Base-by-base conservation (phyloP, 345 rosid genomes). In the Alliaria petiolata region DNA sequence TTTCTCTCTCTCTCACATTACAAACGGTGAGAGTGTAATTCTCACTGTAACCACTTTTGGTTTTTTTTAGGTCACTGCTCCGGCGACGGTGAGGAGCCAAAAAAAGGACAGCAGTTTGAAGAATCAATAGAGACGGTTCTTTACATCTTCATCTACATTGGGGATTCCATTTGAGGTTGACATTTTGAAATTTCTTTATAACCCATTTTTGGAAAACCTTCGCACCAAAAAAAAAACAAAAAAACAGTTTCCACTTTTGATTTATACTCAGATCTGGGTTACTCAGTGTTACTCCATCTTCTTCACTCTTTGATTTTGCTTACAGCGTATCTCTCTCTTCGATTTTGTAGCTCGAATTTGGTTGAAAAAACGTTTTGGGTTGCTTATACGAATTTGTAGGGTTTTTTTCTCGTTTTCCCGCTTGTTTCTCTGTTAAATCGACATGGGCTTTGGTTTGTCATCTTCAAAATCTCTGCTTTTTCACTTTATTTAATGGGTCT, bases 31-130 rank as follows among this genome's bases (percentile, higher is more conserved):
- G 79, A 43, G 53, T 55, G 70, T 73, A 15, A 51, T 76, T 55
- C 60, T 62, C 35, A 55, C 75, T 68, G 65, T 68, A 53, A 76
- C 79, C 45, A 63, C 75, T 62, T 69, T 69, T 62, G 20, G n/a
- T n/a, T 10, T 35, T 31, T 61, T 65, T 75, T 54, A 69, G 70
- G 75, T 56, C 70, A 76, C 59, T 62, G 12, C 45, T 69, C 75
- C 65, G 65, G 28, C 69, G 75, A n/a, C n/a, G n/a, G n/a, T n/a
- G n/a, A 69, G 7, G 15, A 62, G 46, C 46, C 55, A 3, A 43
- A 56, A 28, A 68, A 22, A 22, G 46, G 28, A 54, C 22, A 55
- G 45, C 64, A 34, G 2, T 46, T 26, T 62, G 57, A 74, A 67
- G 56, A 51, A 11, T 36, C 7, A 19, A 31, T 19, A 52, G 56